phyloP scores from a whole-genome alignment of 352 stramenopile genomes.

The Phytophthora citricola region DNA sequence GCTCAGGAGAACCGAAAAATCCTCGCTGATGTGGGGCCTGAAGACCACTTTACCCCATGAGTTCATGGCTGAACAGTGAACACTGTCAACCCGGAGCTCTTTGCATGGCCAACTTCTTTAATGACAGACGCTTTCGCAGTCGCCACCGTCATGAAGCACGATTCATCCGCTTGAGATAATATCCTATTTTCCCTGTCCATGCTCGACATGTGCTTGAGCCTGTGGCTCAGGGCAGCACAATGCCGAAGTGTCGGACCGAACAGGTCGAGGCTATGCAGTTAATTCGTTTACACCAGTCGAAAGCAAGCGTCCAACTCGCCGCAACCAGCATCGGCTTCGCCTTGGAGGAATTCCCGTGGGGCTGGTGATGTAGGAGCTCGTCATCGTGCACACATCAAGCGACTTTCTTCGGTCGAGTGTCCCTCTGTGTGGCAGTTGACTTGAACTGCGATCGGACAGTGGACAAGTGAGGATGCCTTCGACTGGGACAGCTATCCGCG shows the following conservation, averaged over 20 bases:
- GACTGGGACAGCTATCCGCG: not conserved
- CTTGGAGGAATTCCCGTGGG: not conserved
- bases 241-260: not conserved
- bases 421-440: constrained; percentile 16
- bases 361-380: constrained; percentile 29
- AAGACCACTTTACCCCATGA: constrained; percentile 1
- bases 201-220: constrained; percentile 10
- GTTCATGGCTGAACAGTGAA: too few species aligned
- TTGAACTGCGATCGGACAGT: constrained; percentile 21
- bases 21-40: not conserved
- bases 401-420: not conserved
- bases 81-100: too few species aligned
- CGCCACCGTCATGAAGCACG: not conserved
- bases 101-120: constrained; percentile 1
- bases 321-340: not conserved
- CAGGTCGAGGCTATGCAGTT: constrained; percentile 11
- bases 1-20: constrained; percentile 1
- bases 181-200: constrained; percentile 5
- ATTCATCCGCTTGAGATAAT: constrained; percentile 5
- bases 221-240: too few species aligned
- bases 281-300: constrained; percentile 17
- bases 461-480: constrained; percentile 3
- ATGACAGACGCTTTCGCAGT: constrained; percentile 13
- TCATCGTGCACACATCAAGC: not conserved
- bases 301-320: constrained; percentile 1